Conservation (phyloP, 495 filamentous ascomycete genomes). For the Xeromyces bisporus region DNA sequence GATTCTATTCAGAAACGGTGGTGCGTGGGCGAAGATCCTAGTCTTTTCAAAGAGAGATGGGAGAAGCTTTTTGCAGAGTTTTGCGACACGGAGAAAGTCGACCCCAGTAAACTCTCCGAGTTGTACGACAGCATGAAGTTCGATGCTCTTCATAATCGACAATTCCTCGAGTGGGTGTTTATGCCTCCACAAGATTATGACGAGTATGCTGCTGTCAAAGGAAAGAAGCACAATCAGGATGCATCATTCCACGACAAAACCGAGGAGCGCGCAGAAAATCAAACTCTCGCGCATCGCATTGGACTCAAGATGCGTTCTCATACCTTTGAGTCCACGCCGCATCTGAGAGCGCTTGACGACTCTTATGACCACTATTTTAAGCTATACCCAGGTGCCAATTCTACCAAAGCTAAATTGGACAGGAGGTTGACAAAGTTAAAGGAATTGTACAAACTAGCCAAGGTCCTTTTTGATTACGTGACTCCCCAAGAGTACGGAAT, state of each 20-base stretch:
- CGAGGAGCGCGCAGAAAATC: constrained; percentile 21
- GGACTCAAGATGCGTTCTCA: constrained; percentile 29
- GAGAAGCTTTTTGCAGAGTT: constrained; percentile 97
- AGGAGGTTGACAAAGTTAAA: constrained; percentile 70
- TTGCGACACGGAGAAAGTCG: constrained; percentile 89
- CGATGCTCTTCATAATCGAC: constrained; percentile 89
- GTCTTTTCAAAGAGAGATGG: constrained; percentile 91
- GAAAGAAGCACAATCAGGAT: constrained; percentile 13
- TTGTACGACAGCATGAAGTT: constrained; percentile 99
- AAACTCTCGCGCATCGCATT: constrained; percentile 30
- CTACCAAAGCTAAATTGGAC: constrained; percentile 70
- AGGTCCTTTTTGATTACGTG: constrained; percentile 94
- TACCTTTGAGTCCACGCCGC: constrained; percentile 26
- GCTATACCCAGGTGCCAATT: constrained; percentile 57
- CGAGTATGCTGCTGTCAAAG: constrained; percentile 32
- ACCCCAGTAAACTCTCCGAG: constrained; percentile 95
- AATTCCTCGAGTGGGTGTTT: constrained; percentile 96
- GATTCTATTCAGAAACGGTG: constrained; percentile 72
- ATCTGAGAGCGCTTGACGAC: constrained; percentile 29
- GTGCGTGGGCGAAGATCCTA: constrained; percentile 92
- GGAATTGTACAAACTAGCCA: constrained; percentile 81
- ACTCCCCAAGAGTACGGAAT: constrained; percentile 98
- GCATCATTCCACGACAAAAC: constrained; percentile 8
- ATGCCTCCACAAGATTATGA: constrained; percentile 57
- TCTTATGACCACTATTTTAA: constrained; percentile 64